phyloP scores from a whole-genome alignment of 2,329 filamentous ascomycete species.

The Colletotrichum zoysiae region DNA sequence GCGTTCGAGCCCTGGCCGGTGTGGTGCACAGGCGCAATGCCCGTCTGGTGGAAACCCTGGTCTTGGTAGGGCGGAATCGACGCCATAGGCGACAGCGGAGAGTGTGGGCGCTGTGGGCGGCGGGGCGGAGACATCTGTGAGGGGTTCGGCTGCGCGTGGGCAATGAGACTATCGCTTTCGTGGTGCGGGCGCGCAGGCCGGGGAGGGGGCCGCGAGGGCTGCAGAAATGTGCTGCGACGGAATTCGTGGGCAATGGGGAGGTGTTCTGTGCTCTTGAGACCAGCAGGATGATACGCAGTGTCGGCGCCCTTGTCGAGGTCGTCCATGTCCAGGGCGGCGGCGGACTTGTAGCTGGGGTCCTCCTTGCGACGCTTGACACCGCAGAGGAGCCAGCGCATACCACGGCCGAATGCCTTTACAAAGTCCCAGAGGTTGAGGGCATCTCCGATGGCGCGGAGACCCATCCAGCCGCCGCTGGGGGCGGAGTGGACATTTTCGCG shows the following conservation, averaged over 20 bases:
- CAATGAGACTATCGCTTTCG: constrained; percentile 60
- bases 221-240: constrained; percentile 49
- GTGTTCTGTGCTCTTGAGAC: constrained; percentile 53
- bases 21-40: constrained; percentile 24
- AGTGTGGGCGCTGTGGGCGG: constrained; percentile 22
- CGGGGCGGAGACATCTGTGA: constrained; percentile 33
- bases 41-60: constrained; percentile 19
- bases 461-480: constrained; percentile 75
- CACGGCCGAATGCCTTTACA: constrained; percentile 81
- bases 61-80: constrained; percentile 32
- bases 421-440: constrained; percentile 87
- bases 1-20: constrained; percentile 4
- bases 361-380: constrained; percentile 73
- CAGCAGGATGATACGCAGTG: constrained; percentile 45
- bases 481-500: constrained; percentile 58
- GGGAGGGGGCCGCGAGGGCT: constrained; percentile 43
- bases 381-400: constrained; percentile 84
- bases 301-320: constrained; percentile 50
- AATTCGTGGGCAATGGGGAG: constrained; percentile 56
- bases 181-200: constrained; percentile 45
- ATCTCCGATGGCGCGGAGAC: constrained; percentile 74
- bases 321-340: constrained; percentile 54
- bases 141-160: constrained; percentile 49
- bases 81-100: constrained; percentile 31
- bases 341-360: constrained; percentile 63